These are phyloP conservation scores for Pseudocercospora fijiensis DNA, from an alignment of 2,329 filamentous ascomycete genomes.

Conservation along the genomic window DNA sequence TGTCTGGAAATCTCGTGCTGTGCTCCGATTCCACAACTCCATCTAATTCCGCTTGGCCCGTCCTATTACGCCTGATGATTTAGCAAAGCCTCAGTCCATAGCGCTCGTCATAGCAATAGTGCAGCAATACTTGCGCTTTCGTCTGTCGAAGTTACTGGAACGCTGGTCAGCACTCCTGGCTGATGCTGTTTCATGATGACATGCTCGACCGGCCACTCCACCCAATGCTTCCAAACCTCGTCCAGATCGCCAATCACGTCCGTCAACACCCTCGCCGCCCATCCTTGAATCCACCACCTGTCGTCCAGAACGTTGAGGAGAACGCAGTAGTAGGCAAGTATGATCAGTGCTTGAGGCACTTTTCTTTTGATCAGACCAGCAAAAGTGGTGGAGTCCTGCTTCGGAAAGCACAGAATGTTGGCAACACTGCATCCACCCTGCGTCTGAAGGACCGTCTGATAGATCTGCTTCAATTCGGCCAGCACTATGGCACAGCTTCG, in stretches of 20 bases:
- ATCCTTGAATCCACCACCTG: constrained; percentile 35
- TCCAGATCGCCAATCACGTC: constrained; percentile 30
- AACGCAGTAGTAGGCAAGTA: constrained; percentile 36
- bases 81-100: background rate
- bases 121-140: background rate
- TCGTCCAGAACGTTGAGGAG: constrained; percentile 31
- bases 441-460: constrained; percentile 23
- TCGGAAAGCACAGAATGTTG: constrained; percentile 36
- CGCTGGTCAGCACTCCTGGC: background rate
- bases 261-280: constrained; percentile 29
- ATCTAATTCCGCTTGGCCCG: background rate
- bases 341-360: constrained; percentile 34
- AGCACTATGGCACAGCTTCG: constrained; percentile 30
- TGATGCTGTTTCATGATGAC: constrained; percentile 26
- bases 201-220: constrained; percentile 34
- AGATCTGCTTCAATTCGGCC: constrained; percentile 32
- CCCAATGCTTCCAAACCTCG: constrained; percentile 34
- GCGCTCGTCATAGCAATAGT: background rate
- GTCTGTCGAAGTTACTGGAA: constrained; percentile 1
- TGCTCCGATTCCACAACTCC: background rate
- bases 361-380: constrained; percentile 30
- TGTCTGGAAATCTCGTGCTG: background rate
- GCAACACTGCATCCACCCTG: constrained; percentile 27
- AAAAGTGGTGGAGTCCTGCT: constrained; percentile 31
- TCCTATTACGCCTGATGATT: background rate